These are phyloP conservation scores for Ophiostoma montium DNA, from an alignment of 2,329 filamentous ascomycete genomes.

Conservation along the genomic window DNA sequence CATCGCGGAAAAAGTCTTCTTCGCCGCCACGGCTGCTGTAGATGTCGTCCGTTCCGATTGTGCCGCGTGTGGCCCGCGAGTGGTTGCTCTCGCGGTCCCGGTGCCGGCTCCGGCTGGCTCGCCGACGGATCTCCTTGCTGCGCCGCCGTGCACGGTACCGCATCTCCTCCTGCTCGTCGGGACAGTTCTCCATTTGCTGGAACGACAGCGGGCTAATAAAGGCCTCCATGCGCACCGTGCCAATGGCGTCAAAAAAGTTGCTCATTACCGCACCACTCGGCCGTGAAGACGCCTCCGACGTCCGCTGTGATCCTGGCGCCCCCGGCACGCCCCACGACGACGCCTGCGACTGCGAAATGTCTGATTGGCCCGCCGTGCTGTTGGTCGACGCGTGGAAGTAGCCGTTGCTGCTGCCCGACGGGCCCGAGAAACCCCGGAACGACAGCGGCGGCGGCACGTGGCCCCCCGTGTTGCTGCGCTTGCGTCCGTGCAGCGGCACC, in stretches of 20 bases:
- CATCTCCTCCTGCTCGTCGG: conserved; percentile 36
- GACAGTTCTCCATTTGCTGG: conserved; percentile 29
- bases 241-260: conserved; percentile 75
- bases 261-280: conserved; percentile 23
- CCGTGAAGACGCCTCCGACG: conserved; percentile 39
- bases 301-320: conserved; percentile 28
- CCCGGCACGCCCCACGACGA: conserved; percentile 19
- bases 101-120: conserved; percentile 35
- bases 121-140: conserved; percentile 40
- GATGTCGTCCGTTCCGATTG: conserved; percentile 29
- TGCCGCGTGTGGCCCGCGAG: conserved; percentile 26
- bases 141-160: conserved; percentile 33
- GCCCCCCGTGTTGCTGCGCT: conserved; percentile 79
- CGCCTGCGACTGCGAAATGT: conserved; percentile 39
- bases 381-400: conserved; percentile 32
- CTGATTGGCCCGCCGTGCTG: conserved; percentile 45
- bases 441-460: conserved; percentile 54
- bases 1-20: conserved; percentile 43
- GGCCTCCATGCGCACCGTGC: conserved; percentile 91
- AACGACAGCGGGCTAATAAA: conserved; percentile 58
- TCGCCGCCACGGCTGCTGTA: conserved; percentile 33
- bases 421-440: conserved; percentile 61
- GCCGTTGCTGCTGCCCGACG: conserved; percentile 25
- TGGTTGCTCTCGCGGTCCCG: conserved; percentile 39
- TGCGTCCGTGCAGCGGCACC: conserved; percentile 52